Percentiles rank a stretch among this genome's conserved stretches.
Conservation (phyloP, 306 rosid genomes). For the Fagus crenata region DNA sequence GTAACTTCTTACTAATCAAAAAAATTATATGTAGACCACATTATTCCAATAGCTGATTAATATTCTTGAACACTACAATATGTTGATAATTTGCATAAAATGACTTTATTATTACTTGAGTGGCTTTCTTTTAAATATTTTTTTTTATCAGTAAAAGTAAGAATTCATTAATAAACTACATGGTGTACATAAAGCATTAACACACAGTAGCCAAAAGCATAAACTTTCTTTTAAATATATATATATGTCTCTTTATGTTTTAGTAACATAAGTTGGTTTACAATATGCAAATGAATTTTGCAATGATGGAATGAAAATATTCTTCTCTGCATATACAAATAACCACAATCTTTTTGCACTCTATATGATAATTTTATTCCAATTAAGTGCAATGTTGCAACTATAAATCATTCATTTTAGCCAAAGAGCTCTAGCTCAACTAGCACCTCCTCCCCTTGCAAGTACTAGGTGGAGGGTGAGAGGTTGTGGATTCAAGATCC, state of each 20-base stretch:
- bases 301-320: not conserved
- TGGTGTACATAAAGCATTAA: no score
- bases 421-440: no score
- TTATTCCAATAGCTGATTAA: no score
- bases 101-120: not conserved
- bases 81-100: not conserved
- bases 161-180: no score
- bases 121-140: not conserved
- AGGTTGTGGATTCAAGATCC: no score
- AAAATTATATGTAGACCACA: no score
- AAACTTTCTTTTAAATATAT: no score
- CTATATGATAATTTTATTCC: not conserved
- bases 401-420: not conserved
- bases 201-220: no score
- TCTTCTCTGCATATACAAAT: not conserved
- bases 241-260: not conserved
- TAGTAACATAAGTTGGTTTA: not conserved
- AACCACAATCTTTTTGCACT: not conserved
- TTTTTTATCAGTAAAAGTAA: not conserved
- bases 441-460: no score
- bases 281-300: not conserved
- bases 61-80: no score
- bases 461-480: no score
- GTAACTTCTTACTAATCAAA: no score
- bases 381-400: not conserved